Percentiles rank a stretch among this genome's conserved stretches.
Evolutionary conservation across 2,329 filamentous ascomycete species (phyloP).

Genomic region (Verticillium zaregamsianum): DNA sequence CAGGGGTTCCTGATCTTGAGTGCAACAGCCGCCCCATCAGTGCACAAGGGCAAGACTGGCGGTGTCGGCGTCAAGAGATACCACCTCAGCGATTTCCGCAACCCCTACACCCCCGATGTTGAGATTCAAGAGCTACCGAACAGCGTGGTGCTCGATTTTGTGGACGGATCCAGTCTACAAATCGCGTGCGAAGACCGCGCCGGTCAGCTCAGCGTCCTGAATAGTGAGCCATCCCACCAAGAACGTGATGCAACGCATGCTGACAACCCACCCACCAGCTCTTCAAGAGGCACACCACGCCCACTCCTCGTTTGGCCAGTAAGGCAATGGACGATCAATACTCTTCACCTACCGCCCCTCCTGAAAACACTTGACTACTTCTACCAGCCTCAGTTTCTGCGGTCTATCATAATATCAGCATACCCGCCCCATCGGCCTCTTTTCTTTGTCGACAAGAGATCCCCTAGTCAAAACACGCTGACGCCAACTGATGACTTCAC

Average conservation of each 20-base stretch:
- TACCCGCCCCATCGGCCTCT: conserved; percentile 5
- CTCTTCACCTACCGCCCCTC: no score
- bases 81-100: conserved; percentile 78
- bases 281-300: conserved; percentile 37
- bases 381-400: not conserved
- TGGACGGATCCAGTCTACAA: conserved; percentile 58
- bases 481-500: not conserved
- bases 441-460: conserved; percentile 11
- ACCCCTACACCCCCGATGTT: conserved; percentile 79
- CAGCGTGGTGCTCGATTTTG: conserved; percentile 63
- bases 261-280: conserved; percentile 26
- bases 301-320: conserved; percentile 27
- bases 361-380: not conserved
- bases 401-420: not conserved
- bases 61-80: conserved; percentile 64
- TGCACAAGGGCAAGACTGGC: conserved; percentile 50
- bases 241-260: not conserved
- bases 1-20: conserved; percentile 80
- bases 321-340: conserved; percentile 5
- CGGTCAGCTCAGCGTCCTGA: conserved; percentile 51
- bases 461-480: not conserved
- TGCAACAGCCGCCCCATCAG: conserved; percentile 41
- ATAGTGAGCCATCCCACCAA: conserved; percentile 34
- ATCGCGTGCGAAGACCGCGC: conserved; percentile 60
- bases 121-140: conserved; percentile 91